Conservation (phyloP, 73 alveolate species). For the Uronychia setigera region DNA sequence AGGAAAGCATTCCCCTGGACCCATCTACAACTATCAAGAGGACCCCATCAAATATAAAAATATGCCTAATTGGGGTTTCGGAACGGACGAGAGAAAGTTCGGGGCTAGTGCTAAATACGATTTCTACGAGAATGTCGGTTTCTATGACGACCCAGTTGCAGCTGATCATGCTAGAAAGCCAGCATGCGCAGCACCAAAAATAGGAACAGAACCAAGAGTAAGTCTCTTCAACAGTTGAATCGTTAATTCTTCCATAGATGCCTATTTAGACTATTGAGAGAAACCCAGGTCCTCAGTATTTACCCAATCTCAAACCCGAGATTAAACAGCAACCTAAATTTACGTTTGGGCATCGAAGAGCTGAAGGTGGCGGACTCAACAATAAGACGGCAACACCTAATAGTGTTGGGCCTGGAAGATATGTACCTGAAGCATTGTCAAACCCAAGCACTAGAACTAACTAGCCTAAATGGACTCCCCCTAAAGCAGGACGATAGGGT, state of each 20-base stretch:
- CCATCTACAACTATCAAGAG: slow-evolving; percentile 39
- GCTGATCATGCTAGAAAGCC: slow-evolving; percentile 71
- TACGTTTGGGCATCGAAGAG: slow-evolving; percentile 70
- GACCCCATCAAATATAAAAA: slow-evolving; percentile 30
- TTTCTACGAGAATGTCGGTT: slow-evolving; percentile 65
- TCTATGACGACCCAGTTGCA: slow-evolving; percentile 63
- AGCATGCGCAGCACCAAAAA: slow-evolving; percentile 60
- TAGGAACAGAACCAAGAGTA: slow-evolving; percentile 74
- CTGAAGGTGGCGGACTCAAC: slow-evolving; percentile 25
- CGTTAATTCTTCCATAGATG: slow-evolving; percentile 23
- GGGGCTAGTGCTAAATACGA: slow-evolving; percentile 60
- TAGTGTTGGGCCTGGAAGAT: slow-evolving; percentile 75
- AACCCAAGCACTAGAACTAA: slow-evolving; percentile 56
- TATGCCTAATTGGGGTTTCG: slow-evolving; percentile 58
- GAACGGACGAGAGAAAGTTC: slow-evolving; percentile 46
- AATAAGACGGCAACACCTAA: slow-evolving; percentile 51
- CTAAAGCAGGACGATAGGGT: slow-evolving; percentile 58
- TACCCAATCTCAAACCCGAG: slow-evolving; percentile 54
- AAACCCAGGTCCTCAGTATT: slow-evolving; percentile 72
- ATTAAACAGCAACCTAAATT: slow-evolving; percentile 23
- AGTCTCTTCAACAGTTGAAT: too few species aligned
- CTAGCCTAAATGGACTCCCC: slow-evolving; percentile 66
- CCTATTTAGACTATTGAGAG: slow-evolving; percentile 34
- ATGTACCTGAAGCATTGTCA: slow-evolving; percentile 69
- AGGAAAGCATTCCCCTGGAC: slow-evolving; percentile 71